Base-by-base conservation (phyloP, 2,329 filamentous ascomycete species). In the Arthrinium puccinioides region DNA sequence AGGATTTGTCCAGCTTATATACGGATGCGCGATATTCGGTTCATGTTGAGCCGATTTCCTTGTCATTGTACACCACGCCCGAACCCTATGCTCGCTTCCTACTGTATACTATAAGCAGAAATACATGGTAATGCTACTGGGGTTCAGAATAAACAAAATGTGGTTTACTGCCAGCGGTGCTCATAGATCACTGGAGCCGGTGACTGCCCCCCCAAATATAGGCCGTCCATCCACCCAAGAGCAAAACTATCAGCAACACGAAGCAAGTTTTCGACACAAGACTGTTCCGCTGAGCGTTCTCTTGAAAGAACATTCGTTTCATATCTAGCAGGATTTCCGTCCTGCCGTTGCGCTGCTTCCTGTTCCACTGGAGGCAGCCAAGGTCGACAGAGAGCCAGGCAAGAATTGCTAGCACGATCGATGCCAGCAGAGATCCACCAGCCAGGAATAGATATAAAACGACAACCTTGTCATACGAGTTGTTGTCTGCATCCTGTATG, bases 151-250 rank as follows among this genome's bases (percentile, higher is more conserved):
- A n/a, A n/a, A n/a, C n/a, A n/a, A n/a, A n/a, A n/a, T n/a, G n/a
- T n/a, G n/a, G n/a, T n/a, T n/a, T n/a, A n/a, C n/a, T n/a, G n/a
- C n/a, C n/a, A n/a, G n/a, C n/a, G n/a, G n/a, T n/a, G n/a, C n/a
- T n/a, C n/a, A n/a, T n/a, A n/a, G n/a, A n/a, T n/a, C n/a, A n/a
- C n/a, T n/a, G n/a, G n/a, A n/a, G n/a, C n/a, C n/a, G n/a, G n/a
- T n/a, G n/a, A n/a, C n/a, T n/a, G n/a, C n/a, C 31, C 6, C 76
- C 75, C 74, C 74, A 80, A 42, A 80, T 76, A 50, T 77, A 80
- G 1, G 71, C 74, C 8, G 48, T 54, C 70, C 73, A 76, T 3
- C 61, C 61, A 1, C 76, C 75, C 9, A 74, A 21, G 0, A 73
- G 63, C 27, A 79, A 44, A 4, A 70, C 16, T 0, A 69, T 45